Conservation (phyloP, 2,329 filamentous ascomycete genomes). For the Paecilomyces variotii region DNA sequence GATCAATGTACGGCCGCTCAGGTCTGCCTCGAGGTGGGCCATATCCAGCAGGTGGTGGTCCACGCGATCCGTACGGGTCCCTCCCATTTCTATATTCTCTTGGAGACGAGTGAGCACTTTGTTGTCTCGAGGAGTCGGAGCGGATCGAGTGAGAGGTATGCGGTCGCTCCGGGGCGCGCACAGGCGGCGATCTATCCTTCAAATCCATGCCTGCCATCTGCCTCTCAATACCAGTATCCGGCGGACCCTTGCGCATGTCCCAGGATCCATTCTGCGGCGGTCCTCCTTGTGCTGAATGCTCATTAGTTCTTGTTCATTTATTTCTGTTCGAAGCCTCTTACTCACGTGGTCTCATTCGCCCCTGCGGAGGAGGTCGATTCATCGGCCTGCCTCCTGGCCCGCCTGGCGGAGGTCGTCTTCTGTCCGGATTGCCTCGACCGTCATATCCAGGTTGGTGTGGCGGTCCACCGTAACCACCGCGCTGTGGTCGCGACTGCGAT, state of each 20-base stretch:
- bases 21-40: slow-evolving; percentile 8
- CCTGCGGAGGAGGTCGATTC: neutral
- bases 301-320: neutral
- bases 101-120: slow-evolving; percentile 3
- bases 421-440: slow-evolving; percentile 17
- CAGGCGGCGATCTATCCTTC: slow-evolving; percentile 19
- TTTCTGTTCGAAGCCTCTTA: neutral
- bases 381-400: neutral
- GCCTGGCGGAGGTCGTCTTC: slow-evolving; percentile 4
- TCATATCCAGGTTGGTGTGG: slow-evolving; percentile 14
- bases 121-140: slow-evolving; percentile 20
- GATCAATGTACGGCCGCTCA: slow-evolving; percentile 20
- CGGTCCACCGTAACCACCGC: slow-evolving; percentile 20
- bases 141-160: slow-evolving; percentile 32
- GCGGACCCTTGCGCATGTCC: slow-evolving; percentile 33
- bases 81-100: slow-evolving; percentile 11
- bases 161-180: slow-evolving; percentile 21
- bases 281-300: neutral
- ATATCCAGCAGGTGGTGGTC: slow-evolving; percentile 12
- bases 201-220: slow-evolving; percentile 33
- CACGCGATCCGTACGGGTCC: slow-evolving; percentile 12
- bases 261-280: slow-evolving; percentile 30
- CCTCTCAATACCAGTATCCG: slow-evolving; percentile 27
- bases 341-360: slow-evolving; percentile 6
- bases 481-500: slow-evolving; percentile 23